Evolutionary conservation across 306 rosid genomes (phyloP).

Genomic region (Lathyrus oleraceus): DNA sequence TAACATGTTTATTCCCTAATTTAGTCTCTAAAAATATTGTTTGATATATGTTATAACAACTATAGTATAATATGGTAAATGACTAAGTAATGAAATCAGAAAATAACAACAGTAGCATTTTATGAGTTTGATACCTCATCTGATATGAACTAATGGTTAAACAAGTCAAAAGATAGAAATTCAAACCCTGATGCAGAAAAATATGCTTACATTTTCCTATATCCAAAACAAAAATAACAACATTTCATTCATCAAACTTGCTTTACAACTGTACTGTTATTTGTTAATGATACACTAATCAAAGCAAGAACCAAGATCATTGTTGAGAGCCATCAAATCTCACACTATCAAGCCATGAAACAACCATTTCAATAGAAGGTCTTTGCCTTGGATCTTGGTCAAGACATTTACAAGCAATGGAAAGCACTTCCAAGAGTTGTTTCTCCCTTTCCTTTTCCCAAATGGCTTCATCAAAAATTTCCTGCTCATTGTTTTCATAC

Average conservation of each 20-base stretch:
- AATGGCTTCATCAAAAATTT: conserved; percentile 58
- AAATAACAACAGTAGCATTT: conserved; percentile 32
- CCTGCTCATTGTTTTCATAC: conserved; percentile 62
- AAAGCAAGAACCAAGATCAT: conserved; percentile 37
- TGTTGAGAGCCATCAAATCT: conserved; percentile 44
- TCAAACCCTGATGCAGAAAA: not conserved
- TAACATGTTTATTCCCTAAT: not conserved
- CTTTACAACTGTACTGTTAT: conserved; percentile 44
- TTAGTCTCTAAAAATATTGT: not conserved
- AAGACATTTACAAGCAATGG: conserved; percentile 67
- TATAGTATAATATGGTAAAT: conserved; percentile 20
- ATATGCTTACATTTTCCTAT: not conserved
- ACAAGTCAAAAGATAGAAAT: not conserved
- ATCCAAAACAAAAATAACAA: not conserved
- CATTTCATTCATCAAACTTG: conserved; percentile 31
- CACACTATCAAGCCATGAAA: conserved; percentile 67
- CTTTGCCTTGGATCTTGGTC: conserved; percentile 74
- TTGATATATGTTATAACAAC: no score
- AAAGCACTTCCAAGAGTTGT: conserved; percentile 59
- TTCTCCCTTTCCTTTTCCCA: conserved; percentile 65
- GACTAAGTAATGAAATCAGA: conserved; percentile 22
- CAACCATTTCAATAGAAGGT: conserved; percentile 70
- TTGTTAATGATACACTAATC: conserved; percentile 29
- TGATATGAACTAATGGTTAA: not conserved
- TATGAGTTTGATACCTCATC: not conserved